These are phyloP conservation scores for Arachnomyces sp. DNA, from an alignment of 2,329 filamentous ascomycete genomes.

Conservation along the genomic window DNA sequence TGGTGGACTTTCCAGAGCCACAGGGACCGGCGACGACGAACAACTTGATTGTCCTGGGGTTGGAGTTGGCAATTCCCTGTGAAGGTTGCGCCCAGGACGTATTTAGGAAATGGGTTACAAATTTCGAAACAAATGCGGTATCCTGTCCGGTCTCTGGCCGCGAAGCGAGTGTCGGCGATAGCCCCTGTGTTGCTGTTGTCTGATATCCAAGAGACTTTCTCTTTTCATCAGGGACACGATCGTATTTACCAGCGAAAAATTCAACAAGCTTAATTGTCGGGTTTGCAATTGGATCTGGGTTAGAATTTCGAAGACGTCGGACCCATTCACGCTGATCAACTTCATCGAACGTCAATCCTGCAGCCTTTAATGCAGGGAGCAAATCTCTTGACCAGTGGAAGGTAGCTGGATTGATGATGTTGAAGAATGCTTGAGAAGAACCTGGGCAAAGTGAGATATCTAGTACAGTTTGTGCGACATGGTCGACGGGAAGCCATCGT, in stretches of 20 bases:
- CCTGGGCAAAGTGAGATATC: conserved; percentile 16
- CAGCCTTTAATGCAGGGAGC: conserved; percentile 45
- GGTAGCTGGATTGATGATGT: conserved; percentile 45
- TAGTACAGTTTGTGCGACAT: conserved; percentile 30
- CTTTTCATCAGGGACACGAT: conserved; percentile 27
- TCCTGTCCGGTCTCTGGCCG: no score
- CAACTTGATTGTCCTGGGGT: neutral
- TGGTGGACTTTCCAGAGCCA: neutral
- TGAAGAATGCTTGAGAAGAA: conserved; percentile 32
- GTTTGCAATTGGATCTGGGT: conserved; percentile 43
- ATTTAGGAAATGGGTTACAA: no score
- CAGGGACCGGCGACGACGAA: neutral
- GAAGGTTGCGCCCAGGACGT: no score
- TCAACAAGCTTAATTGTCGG: conserved; percentile 48
- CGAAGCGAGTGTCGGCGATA: no score
- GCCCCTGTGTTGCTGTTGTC: no score
- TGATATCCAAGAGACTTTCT: no score
- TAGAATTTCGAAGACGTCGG: conserved; percentile 34
- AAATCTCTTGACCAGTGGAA: conserved; percentile 49
- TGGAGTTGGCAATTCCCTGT: neutral
- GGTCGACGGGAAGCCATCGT: conserved; percentile 40
- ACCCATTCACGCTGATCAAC: conserved; percentile 23
- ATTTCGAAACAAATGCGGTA: no score
- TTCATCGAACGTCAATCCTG: conserved; percentile 30
- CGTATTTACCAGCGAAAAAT: conserved; percentile 49